phyloP scores from a whole-genome alignment of 2,329 filamentous ascomycete genomes.

The Metarhizium brunneum region DNA sequence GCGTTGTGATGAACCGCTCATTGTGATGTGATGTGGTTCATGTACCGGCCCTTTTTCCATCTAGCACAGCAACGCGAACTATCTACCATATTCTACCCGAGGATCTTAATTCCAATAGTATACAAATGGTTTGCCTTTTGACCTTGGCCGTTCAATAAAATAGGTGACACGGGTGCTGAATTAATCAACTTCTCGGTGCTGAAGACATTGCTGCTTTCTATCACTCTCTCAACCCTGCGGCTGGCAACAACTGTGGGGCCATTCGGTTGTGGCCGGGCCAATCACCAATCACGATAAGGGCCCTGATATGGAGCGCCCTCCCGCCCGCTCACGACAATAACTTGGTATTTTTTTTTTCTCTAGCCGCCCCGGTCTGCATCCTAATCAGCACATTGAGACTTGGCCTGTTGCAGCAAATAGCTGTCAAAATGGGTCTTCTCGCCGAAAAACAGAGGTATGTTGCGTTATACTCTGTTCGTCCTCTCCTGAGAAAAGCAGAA shows the following conservation, averaged over 20 bases:
- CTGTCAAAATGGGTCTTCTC: constrained; percentile 25
- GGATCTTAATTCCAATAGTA: too few species aligned
- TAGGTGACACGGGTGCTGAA: too few species aligned
- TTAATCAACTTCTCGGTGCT: too few species aligned
- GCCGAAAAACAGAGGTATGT: constrained; percentile 24
- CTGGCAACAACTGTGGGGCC: background rate
- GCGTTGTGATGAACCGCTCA: too few species aligned
- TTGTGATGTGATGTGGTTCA: too few species aligned
- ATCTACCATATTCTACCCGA: too few species aligned
- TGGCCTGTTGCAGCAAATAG: background rate
- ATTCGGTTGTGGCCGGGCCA: background rate
- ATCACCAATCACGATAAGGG: background rate
- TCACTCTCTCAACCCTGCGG: too few species aligned
- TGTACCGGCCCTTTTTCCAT: too few species aligned
- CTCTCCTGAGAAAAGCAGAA: background rate
- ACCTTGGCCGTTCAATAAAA: too few species aligned
- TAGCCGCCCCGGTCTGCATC: background rate
- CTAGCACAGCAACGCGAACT: too few species aligned
- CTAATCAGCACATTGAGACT: background rate
- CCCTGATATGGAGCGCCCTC: background rate
- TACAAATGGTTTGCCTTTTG: too few species aligned
- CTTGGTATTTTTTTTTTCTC: background rate
- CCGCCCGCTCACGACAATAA: background rate
- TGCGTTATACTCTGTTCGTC: background rate
- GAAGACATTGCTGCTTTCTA: too few species aligned